Percentiles rank a stretch among this genome's conserved stretches.
Evolutionary conservation across 1,139 yeast species (phyloP).

Genomic region (Candida tetrigidarum): DNA sequence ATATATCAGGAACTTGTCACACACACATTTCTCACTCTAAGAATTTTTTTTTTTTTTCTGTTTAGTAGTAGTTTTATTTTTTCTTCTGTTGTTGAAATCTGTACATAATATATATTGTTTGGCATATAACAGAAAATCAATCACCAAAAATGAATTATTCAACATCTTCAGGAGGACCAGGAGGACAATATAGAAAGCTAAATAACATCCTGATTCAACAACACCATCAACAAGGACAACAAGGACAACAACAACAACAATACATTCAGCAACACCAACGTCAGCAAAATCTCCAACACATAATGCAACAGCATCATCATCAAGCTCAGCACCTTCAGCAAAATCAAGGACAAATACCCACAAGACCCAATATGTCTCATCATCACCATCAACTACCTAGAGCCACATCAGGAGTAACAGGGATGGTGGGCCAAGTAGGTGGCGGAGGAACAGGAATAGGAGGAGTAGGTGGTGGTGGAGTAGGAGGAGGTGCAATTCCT

Average conservation of each 20-base stretch:
- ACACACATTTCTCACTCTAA: background rate
- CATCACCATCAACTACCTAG: slow-evolving; percentile 9
- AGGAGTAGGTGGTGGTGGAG: background rate
- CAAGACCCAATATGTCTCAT: slow-evolving; percentile 10
- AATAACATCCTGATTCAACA: slow-evolving; percentile 10
- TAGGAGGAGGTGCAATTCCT: background rate
- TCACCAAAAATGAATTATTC: slow-evolving; percentile 12
- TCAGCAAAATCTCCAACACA: slow-evolving; percentile 1
- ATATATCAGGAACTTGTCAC: too few relatives aligned
- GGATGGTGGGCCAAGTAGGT: background rate
- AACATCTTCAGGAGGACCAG: slow-evolving; percentile 11
- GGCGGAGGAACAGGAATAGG: slow-evolving; percentile 1
- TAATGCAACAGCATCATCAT: slow-evolving; percentile 11
- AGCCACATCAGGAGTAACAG: slow-evolving; percentile 7
- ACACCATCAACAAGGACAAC: background rate
- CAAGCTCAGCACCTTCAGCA: slow-evolving; percentile 11
- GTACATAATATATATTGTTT: too few relatives aligned
- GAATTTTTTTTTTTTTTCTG: background rate
- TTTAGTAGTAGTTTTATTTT: background rate
- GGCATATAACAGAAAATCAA: too few relatives aligned
- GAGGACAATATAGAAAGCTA: slow-evolving; percentile 12
- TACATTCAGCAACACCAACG: background rate
- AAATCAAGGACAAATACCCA: slow-evolving; percentile 5
- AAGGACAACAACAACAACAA: background rate
- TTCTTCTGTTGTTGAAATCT: slow-evolving; percentile 4